Conservation (phyloP, 345 rosid species). For the Salix arbutifolia region DNA sequence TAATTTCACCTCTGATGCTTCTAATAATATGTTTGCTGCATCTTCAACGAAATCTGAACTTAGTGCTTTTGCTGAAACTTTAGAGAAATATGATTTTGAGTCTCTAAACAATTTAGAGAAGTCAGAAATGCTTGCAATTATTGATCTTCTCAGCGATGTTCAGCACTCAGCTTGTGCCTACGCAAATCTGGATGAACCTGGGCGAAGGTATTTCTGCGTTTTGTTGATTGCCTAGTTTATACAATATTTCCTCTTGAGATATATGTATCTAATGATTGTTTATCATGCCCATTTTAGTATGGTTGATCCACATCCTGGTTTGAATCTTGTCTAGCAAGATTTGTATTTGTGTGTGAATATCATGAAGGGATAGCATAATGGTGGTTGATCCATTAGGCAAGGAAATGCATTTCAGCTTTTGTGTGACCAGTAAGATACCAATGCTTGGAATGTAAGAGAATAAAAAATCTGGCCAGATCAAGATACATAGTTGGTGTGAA, state of each 20-base stretch:
- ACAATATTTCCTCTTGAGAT: not conserved
- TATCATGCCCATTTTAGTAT: not conserved
- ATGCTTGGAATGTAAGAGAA: not conserved
- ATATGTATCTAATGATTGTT: not conserved
- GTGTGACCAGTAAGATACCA: not conserved
- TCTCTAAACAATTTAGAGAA: constrained; percentile 44
- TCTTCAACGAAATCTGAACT: constrained; percentile 48
- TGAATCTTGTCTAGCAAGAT: not conserved
- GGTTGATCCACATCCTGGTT: not conserved
- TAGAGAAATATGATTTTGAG: constrained; percentile 49
- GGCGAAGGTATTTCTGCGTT: constrained; percentile 56
- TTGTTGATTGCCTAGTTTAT: constrained; percentile 2
- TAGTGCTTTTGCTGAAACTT: constrained; percentile 44
- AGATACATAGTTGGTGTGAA: no score
- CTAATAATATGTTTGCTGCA: constrained; percentile 33
- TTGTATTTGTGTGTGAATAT: not conserved
- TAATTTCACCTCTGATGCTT: constrained; percentile 32
- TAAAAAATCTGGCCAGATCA: no score
- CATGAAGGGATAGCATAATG: not conserved
- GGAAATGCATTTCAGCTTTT: not conserved
- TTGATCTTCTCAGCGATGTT: constrained; percentile 71
- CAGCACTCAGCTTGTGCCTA: constrained; percentile 62
- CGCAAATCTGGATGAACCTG: constrained; percentile 80
- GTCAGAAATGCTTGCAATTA: constrained; percentile 62
- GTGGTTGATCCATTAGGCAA: not conserved